Conservation (phyloP, 2,329 filamentous ascomycete species). For the Fusarium cicatricum region DNA sequence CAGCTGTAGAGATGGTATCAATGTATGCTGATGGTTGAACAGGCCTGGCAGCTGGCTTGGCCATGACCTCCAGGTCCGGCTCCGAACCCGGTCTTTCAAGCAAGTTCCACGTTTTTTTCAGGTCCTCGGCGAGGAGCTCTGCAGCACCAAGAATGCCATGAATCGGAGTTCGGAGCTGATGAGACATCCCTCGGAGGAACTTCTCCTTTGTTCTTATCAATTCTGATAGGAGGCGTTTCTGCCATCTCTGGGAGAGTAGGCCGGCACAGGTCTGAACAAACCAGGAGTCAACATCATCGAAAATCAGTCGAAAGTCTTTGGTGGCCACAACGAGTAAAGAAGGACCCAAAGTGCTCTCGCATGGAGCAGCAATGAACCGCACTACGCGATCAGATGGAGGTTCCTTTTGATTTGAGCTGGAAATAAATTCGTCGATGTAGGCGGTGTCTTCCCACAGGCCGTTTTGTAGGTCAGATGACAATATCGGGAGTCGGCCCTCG, state of each 20-base stretch:
- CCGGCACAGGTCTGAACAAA: slow-evolving; percentile 53
- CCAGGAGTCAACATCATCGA: slow-evolving; percentile 57
- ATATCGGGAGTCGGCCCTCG: slow-evolving; percentile 40
- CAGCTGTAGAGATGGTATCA: slow-evolving; percentile 50
- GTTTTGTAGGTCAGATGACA: slow-evolving; percentile 43
- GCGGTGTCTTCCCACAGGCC: slow-evolving; percentile 55
- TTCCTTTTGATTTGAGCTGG: slow-evolving; percentile 45
- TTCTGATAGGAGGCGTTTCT: slow-evolving; percentile 50
- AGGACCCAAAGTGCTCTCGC: slow-evolving; percentile 43
- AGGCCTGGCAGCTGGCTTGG: slow-evolving; percentile 5
- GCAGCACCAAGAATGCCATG: slow-evolving; percentile 53
- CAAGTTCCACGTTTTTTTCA: no score
- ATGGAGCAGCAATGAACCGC: slow-evolving; percentile 49
- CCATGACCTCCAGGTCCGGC: no score
- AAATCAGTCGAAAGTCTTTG: slow-evolving; percentile 52
- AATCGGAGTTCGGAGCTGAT: slow-evolving; percentile 57
- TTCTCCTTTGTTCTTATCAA: slow-evolving; percentile 53
- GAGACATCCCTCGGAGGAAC: slow-evolving; percentile 56
- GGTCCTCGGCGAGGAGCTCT: slow-evolving; percentile 53
- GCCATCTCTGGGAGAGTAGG: slow-evolving; percentile 49
- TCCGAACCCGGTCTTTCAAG: no score
- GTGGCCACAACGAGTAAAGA: slow-evolving; percentile 51
- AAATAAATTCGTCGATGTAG: slow-evolving; percentile 50
- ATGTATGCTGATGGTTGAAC: slow-evolving; percentile 30
- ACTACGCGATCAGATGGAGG: slow-evolving; percentile 43